Conservation (phyloP, 495 filamentous ascomycete species). For the Amphirosellinia nigrospora region DNA sequence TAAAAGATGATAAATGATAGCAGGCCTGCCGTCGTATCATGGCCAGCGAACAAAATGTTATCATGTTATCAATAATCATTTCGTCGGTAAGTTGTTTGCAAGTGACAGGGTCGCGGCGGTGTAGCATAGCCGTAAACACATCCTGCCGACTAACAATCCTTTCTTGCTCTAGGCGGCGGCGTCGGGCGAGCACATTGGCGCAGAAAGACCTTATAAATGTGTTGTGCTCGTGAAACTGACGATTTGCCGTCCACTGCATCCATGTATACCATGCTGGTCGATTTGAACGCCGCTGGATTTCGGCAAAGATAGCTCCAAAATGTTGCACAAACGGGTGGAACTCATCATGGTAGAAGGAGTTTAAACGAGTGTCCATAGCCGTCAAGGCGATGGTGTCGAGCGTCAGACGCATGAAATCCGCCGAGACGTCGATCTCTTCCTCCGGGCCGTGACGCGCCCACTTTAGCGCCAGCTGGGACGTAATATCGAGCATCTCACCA, state of each 20-base stretch:
- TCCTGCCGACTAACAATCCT: not conserved
- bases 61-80: slow-evolving; percentile 1
- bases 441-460: not conserved
- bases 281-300: not conserved
- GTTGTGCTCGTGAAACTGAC: not conserved
- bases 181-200: not conserved
- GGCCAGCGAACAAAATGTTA: not conserved
- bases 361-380: not conserved
- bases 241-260: not conserved
- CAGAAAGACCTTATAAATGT: not conserved
- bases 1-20: not conserved
- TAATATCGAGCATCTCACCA: not conserved
- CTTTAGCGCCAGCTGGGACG: not conserved
- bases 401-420: not conserved
- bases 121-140: not conserved
- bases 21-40: not conserved
- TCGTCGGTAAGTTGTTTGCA: not conserved
- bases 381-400: not conserved
- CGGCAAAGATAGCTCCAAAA: not conserved
- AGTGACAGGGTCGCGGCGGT: not conserved
- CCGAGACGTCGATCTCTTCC: not conserved
- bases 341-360: not conserved
- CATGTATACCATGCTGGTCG: not conserved
- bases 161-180: not conserved
- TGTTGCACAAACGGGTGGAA: not conserved